Evolutionary conservation across 805 yeast species (phyloP), one percentile per base, ranked within the genome.

Genomic region (Candida peoriensis): DNA sequence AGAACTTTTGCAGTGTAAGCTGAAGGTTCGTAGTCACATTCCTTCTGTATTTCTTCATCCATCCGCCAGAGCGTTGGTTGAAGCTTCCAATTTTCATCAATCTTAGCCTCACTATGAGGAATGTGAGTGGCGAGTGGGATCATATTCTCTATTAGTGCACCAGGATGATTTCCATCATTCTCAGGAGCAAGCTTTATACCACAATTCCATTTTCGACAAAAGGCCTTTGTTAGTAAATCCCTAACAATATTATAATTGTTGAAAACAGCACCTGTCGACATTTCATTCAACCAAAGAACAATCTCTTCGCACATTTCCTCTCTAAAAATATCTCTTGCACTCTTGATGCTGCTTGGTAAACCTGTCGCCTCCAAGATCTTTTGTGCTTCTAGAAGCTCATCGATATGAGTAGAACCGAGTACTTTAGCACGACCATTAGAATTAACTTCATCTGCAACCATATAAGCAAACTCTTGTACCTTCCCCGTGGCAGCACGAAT

Each of bases 261-360:
- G 39, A 69, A 68, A 4, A 80, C 46, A 24, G 73, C 68, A 9
- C 81, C 69, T 30, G 66, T 68, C 0, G 81, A 63, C 19, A 87
- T 55, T 25, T 76, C 81, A 19, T 61, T 55, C 5, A 86, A 52
- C 88, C 93, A 82, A n/a, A 54, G 47, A 6, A 83, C 53, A 14
- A 86, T 75, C 41, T 80, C 87, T 27, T 74, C 78, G 45, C 82
- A 78, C 84, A 83, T 78, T 38, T 82, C 89, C 51, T 87, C 95
- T 34, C 93, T 64, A 51, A 84, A 81, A 6, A 74, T 61, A 50
- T 86, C 95, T 37, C 88, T 63, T 13, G 75, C 66, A 34, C 78
- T 73, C 36, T 86, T 61, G 12, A 87, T 78, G 31, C 84, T 72
- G 2, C 81, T 70, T 2, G 80, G 72, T 14, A 84, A 61, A 0